A percentile compares a stretch with the other conserved stretches of the same genome.
These are phyloP conservation scores for Trametes elegans DNA, from an alignment of 768 basidiomycete species.

Conservation along the genomic window DNA sequence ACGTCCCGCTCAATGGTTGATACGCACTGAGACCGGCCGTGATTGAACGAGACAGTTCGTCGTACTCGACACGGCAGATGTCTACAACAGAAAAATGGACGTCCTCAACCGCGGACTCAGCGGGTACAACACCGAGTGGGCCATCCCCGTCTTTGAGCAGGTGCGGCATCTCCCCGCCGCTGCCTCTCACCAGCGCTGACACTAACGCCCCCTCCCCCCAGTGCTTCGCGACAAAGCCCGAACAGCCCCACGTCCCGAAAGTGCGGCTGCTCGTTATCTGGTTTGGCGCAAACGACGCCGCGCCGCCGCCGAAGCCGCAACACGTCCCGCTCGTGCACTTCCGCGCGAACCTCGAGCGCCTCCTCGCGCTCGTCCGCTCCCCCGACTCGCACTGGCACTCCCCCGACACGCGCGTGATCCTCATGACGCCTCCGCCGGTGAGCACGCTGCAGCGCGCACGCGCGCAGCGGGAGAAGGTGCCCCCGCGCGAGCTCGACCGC, in stretches of 20 bases:
- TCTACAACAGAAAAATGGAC: constrained; percentile 78
- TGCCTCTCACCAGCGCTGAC: too few relatives aligned
- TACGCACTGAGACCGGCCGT: not conserved
- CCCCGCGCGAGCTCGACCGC: constrained; percentile 55
- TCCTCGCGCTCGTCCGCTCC: constrained; percentile 62
- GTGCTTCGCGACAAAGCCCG: constrained; percentile 56
- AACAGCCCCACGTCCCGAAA: constrained; percentile 48
- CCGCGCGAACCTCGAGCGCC: constrained; percentile 56
- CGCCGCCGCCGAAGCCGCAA: constrained; percentile 60
- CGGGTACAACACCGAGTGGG: constrained; percentile 90
- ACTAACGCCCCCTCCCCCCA: constrained; percentile 28
- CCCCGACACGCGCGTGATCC: constrained; percentile 68
- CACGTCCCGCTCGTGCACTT: constrained; percentile 73
- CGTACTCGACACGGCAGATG: constrained; percentile 41
- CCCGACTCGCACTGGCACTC: constrained; percentile 65
- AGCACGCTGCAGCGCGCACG: constrained; percentile 57
- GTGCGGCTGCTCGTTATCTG: constrained; percentile 80
- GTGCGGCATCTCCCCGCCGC: too few relatives aligned
- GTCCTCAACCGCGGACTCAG: constrained; percentile 82
- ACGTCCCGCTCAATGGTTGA: constrained; percentile 27
- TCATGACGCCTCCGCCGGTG: constrained; percentile 86
- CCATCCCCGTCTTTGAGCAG: constrained; percentile 74
- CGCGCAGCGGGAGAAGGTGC: constrained; percentile 48
- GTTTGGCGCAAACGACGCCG: constrained; percentile 91
- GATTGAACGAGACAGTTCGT: not conserved